phyloP scores from a whole-genome alignment of 768 basidiomycete species.

The Pleurotus eryngii region DNA sequence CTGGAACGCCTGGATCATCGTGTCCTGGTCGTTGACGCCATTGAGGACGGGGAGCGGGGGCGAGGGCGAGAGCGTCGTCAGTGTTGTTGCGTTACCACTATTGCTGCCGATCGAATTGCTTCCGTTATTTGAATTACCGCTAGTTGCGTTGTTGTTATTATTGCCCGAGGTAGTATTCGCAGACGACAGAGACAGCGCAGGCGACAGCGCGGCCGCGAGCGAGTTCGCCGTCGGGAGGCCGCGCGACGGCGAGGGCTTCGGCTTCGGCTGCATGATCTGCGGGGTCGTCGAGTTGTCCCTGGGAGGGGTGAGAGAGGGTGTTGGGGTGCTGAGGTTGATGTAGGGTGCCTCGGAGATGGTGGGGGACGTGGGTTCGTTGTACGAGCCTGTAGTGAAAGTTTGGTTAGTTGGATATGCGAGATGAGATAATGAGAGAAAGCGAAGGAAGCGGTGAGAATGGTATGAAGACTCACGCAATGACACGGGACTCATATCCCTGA shows the following conservation, averaged over 20 bases:
- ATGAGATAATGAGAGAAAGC: constrained; percentile 8
- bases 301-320: neutral
- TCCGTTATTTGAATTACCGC: constrained; percentile 12
- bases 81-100: constrained; percentile 10
- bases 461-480: constrained; percentile 25
- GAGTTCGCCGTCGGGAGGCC: too few relatives aligned
- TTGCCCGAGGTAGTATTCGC: too few relatives aligned
- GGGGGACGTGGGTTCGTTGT: neutral
- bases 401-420: neutral
- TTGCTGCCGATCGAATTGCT: too few relatives aligned
- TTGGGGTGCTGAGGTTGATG: constrained; percentile 5
- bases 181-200: neutral
- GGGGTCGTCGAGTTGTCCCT: too few relatives aligned
- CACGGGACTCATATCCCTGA: constrained; percentile 7
- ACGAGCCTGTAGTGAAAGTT: neutral
- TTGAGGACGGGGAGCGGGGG: constrained; percentile 21
- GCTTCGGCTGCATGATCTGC: too few relatives aligned
- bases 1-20: constrained; percentile 33
- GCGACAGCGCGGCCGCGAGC: neutral
- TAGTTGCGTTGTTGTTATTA: constrained; percentile 6
- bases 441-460: too few relatives aligned
- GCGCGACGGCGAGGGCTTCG: too few relatives aligned
- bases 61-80: neutral
- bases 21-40: constrained; percentile 38
- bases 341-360: constrained; percentile 3